Conservation (phyloP, 805 yeast genomes). For the Kuraishia hungarica region DNA sequence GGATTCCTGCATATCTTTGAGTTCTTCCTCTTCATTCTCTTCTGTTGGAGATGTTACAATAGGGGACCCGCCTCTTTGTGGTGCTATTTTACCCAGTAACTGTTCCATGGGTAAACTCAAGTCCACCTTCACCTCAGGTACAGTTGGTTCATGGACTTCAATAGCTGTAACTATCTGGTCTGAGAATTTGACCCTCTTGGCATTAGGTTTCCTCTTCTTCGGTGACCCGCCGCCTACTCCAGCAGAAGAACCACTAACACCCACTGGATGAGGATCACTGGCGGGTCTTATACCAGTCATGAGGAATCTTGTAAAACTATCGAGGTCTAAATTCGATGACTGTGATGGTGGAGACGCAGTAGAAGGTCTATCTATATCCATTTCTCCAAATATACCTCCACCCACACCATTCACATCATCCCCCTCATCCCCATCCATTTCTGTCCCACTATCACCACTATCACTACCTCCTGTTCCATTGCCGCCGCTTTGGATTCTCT, state of each 20-base stretch:
- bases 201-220: conserved; percentile 29
- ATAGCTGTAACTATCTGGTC: conserved; percentile 42
- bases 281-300: conserved; percentile 71
- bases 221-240: conserved; percentile 12
- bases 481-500: conserved; percentile 26
- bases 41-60: conserved; percentile 19
- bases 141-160: conserved; percentile 5
- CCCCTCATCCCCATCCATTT: conserved; percentile 27
- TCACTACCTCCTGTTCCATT: conserved; percentile 22
- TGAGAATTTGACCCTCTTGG: conserved; percentile 64
- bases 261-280: neutral
- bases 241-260: too few relatives aligned
- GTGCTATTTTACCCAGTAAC: conserved; percentile 37
- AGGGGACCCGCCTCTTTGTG: conserved; percentile 12
- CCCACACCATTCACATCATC: conserved; percentile 22
- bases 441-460: conserved; percentile 25
- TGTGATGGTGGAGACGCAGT: neutral
- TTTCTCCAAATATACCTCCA: conserved; percentile 12
- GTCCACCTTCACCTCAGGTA: conserved; percentile 30
- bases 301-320: conserved; percentile 76
- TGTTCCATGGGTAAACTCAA: conserved; percentile 73
- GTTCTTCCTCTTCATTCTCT: conserved; percentile 62
- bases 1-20: conserved; percentile 68
- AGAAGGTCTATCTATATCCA: neutral
- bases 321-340: conserved; percentile 54